Evolutionary conservation across 495 filamentous ascomycete species (phyloP), one percentile per base, ranked within the genome.

Genomic region (Tuber microsphaerosporum): DNA sequence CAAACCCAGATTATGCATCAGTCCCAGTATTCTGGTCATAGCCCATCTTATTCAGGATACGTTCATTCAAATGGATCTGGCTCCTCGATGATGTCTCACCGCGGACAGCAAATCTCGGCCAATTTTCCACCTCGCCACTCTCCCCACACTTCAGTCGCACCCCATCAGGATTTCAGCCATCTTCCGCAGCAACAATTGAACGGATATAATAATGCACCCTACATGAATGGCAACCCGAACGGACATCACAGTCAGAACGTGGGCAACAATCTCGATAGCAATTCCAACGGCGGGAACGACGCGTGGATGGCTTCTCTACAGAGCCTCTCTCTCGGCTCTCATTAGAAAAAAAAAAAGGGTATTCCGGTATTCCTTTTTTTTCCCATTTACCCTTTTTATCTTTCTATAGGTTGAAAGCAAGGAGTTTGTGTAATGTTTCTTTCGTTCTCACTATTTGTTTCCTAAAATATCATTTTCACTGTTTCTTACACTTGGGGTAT

Each of bases 311-410:
- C 56, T 65, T 75, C 74, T n/a, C 68, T 83, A 17, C 76, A 82
- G 65, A 75, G 81, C 20, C 81, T 83, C 75, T 83, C 81, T 65
- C 73, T 83, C 22, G 77, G 80, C 70, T 83, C 81, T 51, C 81
- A 83, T 78, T 83, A 82, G 78, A 80, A 68, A 56, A 75, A 41
- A 80, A 61, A 68, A 77, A 42, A 71, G 70, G 44, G 68, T 1
- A 34, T 71, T 75, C 69, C 69, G 34, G n/a, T 46, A 51, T 81
- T 73, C 65, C 69, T 70, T 70, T 72, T 56, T 74, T 41, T 12
- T 43, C 42, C 74, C 61, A n/a, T 82, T 78, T 80, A 34, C 46
- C 72, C 71, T 80, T 68, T 81, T 72, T 78, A 56, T 82, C 74
- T 56, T 80, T 82, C 51, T 76, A 39, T 43, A 65, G 46, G 51